Percentiles rank a stretch among this genome's conserved stretches.
Evolutionary conservation across 2,329 filamentous ascomycete species (phyloP).

Genomic region (Xylaria sp.): DNA sequence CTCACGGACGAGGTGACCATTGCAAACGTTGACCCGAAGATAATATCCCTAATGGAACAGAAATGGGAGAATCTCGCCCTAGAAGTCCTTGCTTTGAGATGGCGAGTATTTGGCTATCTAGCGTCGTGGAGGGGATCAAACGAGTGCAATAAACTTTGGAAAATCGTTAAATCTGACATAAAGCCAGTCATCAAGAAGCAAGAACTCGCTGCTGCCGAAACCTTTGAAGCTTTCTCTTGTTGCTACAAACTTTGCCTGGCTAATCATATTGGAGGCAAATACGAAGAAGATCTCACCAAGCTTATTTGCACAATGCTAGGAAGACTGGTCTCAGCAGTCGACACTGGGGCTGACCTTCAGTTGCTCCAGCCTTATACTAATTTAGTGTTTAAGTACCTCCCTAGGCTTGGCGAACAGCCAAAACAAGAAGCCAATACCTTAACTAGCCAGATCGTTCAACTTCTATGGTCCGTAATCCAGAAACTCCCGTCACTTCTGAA

Average conservation of each 20-base stretch:
- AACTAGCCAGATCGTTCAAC: slow-evolving; percentile 30
- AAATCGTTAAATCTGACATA: slow-evolving; percentile 33
- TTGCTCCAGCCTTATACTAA: slow-evolving; percentile 31
- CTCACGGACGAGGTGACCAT: slow-evolving; percentile 43
- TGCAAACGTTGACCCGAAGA: slow-evolving; percentile 39
- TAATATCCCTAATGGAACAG: slow-evolving; percentile 41
- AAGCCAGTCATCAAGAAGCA: slow-evolving; percentile 36
- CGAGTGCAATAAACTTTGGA: slow-evolving; percentile 36
- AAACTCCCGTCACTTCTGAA: slow-evolving; percentile 11
- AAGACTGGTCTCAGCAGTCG: slow-evolving; percentile 31
- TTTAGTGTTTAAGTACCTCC: slow-evolving; percentile 36
- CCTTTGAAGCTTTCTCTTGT: slow-evolving; percentile 41
- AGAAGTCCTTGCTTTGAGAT: slow-evolving; percentile 36
- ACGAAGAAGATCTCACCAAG: slow-evolving; percentile 35
- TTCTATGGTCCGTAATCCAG: slow-evolving; percentile 33
- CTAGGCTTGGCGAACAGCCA: slow-evolving; percentile 35
- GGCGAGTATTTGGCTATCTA: slow-evolving; percentile 38
- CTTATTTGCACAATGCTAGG: slow-evolving; percentile 34
- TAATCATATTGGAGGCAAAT: slow-evolving; percentile 37
- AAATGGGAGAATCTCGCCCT: slow-evolving; percentile 31
- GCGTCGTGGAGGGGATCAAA: slow-evolving; percentile 38
- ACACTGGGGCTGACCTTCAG: slow-evolving; percentile 21
- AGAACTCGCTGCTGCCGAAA: slow-evolving; percentile 30
- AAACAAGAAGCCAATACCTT: slow-evolving; percentile 30
- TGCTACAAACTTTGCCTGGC: slow-evolving; percentile 38